phyloP scores from a whole-genome alignment of 1,284 basidiomycete species.

The Marasmius sp. region DNA sequence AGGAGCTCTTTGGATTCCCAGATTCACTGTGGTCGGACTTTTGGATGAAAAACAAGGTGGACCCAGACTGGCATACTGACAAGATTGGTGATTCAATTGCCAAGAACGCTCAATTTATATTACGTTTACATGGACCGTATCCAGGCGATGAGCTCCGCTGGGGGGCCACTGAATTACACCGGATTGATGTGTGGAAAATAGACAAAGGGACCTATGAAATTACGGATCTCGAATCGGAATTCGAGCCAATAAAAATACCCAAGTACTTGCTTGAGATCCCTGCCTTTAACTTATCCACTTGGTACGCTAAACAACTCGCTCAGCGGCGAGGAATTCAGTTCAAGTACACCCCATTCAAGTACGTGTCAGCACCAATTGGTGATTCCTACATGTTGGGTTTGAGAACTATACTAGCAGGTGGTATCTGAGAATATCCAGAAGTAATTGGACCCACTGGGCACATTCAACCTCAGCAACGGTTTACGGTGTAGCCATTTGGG shows the following conservation, averaged over 20 bases:
- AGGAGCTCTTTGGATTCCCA: slow-evolving; percentile 2
- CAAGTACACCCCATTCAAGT: neutral
- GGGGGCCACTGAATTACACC: neutral
- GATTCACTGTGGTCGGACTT: slow-evolving; percentile 5
- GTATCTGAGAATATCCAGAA: neutral
- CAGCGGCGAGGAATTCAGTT: neutral
- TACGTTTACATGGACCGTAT: neutral
- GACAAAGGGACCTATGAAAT: neutral
- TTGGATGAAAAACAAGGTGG: neutral
- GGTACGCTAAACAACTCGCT: neutral
- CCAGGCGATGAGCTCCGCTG: slow-evolving; percentile 4
- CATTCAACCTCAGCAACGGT: neutral
- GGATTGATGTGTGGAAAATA: neutral
- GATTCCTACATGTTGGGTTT: slow-evolving; percentile 1
- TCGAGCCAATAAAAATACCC: neutral
- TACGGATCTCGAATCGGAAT: neutral
- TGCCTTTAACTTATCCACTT: neutral
- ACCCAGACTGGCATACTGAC: neutral
- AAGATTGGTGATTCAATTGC: neutral
- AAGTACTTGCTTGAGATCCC: neutral
- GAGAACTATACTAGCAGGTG: neutral
- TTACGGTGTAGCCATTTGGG: neutral
- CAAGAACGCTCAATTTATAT: neutral
- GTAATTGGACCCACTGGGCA: neutral
- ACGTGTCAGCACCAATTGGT: neutral